These are phyloP conservation scores for Pyrenochaeta sp. DNA, from an alignment of 2,329 filamentous ascomycete genomes.

Conservation along the genomic window DNA sequence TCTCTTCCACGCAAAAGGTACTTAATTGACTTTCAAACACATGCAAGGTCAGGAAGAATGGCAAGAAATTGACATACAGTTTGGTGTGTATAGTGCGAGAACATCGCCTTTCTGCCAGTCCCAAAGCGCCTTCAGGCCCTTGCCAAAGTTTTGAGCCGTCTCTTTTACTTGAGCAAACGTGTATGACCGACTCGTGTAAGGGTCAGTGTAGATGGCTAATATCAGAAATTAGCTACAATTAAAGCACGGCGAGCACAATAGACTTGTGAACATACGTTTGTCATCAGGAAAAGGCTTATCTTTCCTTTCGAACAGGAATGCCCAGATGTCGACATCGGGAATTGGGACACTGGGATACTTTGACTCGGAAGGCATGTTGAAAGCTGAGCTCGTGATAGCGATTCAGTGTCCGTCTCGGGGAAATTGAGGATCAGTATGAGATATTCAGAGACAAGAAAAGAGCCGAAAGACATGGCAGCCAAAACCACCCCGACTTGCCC, in stretches of 20 bases:
- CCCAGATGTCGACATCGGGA: constrained; percentile 80
- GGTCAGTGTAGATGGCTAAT: constrained; percentile 79
- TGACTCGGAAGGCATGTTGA: constrained; percentile 74
- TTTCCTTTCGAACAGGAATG: constrained; percentile 75
- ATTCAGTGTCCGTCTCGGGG: constrained; percentile 4
- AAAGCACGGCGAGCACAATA: background rate
- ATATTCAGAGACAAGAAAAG: constrained; percentile 9
- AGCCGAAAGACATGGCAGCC: constrained; percentile 13
- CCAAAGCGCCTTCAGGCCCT: constrained; percentile 76
- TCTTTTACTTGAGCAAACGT: constrained; percentile 73
- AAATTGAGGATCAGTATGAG: constrained; percentile 8
- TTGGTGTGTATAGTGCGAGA: constrained; percentile 82
- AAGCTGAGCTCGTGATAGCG: constrained; percentile 9
- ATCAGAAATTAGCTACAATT: constrained; percentile 11
- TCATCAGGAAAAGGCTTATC: constrained; percentile 72
- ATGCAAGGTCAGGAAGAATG: too few relatives aligned
- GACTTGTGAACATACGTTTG: constrained; percentile 64
- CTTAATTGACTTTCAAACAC: too few relatives aligned
- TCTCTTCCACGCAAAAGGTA: too few relatives aligned
- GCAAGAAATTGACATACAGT: constrained; percentile 56
- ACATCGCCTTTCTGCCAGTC: constrained; percentile 86
- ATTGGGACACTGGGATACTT: constrained; percentile 70
- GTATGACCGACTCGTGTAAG: constrained; percentile 72
- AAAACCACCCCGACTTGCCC: constrained; percentile 15
- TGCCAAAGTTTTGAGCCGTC: constrained; percentile 77